These are phyloP conservation scores for Triangularia setosa DNA, from an alignment of 2,329 filamentous ascomycete species.

Conservation along the genomic window DNA sequence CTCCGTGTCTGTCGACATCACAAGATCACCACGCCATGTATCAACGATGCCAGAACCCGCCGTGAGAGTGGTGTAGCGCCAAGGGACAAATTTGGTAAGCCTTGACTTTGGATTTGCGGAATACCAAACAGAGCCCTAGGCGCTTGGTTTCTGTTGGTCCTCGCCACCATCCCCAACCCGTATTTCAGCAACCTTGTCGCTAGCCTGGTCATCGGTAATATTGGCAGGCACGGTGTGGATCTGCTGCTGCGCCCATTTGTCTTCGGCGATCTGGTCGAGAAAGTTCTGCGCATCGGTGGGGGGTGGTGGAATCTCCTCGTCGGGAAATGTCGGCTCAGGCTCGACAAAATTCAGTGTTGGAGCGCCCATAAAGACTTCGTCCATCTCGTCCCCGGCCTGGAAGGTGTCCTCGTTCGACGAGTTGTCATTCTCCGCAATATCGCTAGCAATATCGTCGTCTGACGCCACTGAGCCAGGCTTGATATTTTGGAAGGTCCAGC, in stretches of 20 bases:
- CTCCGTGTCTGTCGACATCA: not conserved
- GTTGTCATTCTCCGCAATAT: slow-evolving; percentile 37
- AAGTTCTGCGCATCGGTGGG: slow-evolving; percentile 14
- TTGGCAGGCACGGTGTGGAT: slow-evolving; percentile 32
- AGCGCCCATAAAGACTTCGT: slow-evolving; percentile 28
- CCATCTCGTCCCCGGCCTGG: slow-evolving; percentile 26
- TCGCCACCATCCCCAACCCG: slow-evolving; percentile 27
- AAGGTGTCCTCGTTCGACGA: slow-evolving; percentile 31
- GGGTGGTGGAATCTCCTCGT: slow-evolving; percentile 21
- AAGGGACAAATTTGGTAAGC: not conserved
- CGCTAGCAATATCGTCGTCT: slow-evolving; percentile 34
- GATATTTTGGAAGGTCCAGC: slow-evolving; percentile 46
- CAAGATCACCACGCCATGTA: not conserved
- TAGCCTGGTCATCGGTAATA: slow-evolving; percentile 37
- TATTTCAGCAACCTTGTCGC: slow-evolving; percentile 41
- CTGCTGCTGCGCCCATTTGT: slow-evolving; percentile 27
- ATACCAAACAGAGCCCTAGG: not conserved
- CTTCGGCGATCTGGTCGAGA: slow-evolving; percentile 23
- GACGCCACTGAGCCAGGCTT: slow-evolving; percentile 29
- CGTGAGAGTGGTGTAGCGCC: not conserved
- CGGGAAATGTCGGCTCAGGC: slow-evolving; percentile 26
- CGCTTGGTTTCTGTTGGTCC: slow-evolving; percentile 5
- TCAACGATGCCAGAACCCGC: not conserved
- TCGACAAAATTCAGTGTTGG: slow-evolving; percentile 24
- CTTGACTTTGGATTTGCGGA: not conserved